Evolutionary conservation across 1,284 basidiomycete species (phyloP).

Genomic region (Ceraceosorus guamensis): DNA sequence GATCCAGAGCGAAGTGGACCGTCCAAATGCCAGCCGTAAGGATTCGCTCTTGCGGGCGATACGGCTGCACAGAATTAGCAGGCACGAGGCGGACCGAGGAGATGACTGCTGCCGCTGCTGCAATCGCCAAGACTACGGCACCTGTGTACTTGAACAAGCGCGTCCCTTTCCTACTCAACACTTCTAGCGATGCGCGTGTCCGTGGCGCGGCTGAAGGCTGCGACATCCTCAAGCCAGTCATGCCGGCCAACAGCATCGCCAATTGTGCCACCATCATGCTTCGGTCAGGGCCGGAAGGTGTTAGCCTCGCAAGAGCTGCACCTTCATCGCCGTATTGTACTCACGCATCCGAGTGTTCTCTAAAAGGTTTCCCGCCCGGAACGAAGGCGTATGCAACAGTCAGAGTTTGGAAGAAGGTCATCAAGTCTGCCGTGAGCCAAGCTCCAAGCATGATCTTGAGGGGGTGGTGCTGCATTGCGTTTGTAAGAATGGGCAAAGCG

Average conservation of each 20-base stretch:
- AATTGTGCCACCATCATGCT: conserved; percentile 42
- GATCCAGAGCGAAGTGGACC: conserved; percentile 61
- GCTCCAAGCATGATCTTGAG: conserved; percentile 26
- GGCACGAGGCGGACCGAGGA: neutral
- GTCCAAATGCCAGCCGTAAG: conserved; percentile 90
- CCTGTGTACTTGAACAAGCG: neutral
- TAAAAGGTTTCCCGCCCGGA: conserved; percentile 68
- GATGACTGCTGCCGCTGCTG: neutral
- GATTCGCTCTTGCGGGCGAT: conserved; percentile 62
- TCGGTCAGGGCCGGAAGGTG: conserved; percentile 15
- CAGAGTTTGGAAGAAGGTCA: conserved; percentile 51
- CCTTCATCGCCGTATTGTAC: neutral
- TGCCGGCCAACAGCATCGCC: conserved; percentile 10
- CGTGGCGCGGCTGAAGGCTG: neutral
- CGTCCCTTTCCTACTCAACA: neutral
- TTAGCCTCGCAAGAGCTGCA: neutral
- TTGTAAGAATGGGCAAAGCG: conserved; percentile 19
- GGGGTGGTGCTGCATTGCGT: conserved; percentile 32
- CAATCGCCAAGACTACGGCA: neutral
- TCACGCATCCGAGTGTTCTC: conserved; percentile 65
- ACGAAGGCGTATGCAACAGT: conserved; percentile 93
- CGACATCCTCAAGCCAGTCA: neutral
- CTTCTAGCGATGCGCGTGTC: neutral
- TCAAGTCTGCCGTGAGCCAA: conserved; percentile 33
- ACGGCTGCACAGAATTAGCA: conserved; percentile 51